Conservation (phyloP, 129 eudicot genomes). For the Flaveria robusta region DNA sequence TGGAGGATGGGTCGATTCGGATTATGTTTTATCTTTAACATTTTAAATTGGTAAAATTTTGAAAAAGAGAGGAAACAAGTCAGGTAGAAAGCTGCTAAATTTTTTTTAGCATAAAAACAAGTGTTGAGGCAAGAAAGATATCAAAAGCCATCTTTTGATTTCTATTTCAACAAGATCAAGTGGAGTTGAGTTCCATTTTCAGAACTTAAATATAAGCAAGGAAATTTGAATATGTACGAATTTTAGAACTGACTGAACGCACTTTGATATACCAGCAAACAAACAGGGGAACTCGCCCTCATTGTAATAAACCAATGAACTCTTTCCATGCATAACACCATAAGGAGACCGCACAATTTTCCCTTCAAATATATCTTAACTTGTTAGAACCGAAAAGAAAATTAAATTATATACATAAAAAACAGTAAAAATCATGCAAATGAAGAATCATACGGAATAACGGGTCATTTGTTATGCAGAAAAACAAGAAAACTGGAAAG, state of each 20-base stretch:
- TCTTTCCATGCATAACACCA: constrained; percentile 98
- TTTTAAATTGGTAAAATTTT: no score
- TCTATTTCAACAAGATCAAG: no score
- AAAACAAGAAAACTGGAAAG: neutral
- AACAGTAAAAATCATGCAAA: neutral
- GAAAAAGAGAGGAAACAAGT: no score
- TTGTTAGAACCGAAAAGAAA: constrained; percentile 1
- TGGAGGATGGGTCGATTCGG: neutral
- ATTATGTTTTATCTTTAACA: no score
- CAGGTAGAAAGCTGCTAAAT: no score
- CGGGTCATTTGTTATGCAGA: neutral
- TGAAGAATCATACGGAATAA: neutral
- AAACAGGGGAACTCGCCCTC: constrained; percentile 83
- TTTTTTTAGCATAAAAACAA: no score
- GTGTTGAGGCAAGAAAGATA: no score
- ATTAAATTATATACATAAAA: neutral
- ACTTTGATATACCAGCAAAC: constrained; percentile 93
- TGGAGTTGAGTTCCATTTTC: no score
- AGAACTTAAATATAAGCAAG: neutral
- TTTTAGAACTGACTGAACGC: constrained; percentile 29
- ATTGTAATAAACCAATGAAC: constrained; percentile 88
- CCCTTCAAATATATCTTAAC: constrained; percentile 45
- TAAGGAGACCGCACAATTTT: constrained; percentile 87
- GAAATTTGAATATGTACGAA: neutral
- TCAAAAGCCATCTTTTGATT: no score